Conservation (phyloP, 768 basidiomycete species). For the Suillus occidentalis region DNA sequence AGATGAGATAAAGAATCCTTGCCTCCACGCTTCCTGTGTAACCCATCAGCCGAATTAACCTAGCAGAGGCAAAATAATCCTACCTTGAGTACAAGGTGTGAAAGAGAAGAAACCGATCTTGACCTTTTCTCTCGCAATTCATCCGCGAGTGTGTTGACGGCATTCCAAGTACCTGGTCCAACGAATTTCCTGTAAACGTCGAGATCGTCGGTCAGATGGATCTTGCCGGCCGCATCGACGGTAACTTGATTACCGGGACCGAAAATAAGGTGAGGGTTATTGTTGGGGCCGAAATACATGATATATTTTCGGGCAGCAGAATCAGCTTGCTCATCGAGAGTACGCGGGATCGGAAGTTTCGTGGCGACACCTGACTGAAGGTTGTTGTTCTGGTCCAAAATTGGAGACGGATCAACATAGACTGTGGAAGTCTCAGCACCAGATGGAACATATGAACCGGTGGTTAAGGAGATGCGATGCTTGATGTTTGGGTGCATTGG, state of each 20-base stretch:
- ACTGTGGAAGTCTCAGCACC: conserved; percentile 76
- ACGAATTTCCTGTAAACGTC: conserved; percentile 77
- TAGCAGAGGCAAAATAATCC: too few species aligned
- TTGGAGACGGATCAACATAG: conserved; percentile 57
- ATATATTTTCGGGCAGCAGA: conserved; percentile 83
- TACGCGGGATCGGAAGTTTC: conserved; percentile 71
- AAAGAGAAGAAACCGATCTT: conserved; percentile 95
- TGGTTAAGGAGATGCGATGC: conserved; percentile 79
- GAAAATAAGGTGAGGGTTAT: conserved; percentile 81
- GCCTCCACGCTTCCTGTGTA: too few species aligned
- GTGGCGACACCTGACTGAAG: conserved; percentile 47
- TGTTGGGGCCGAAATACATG: conserved; percentile 80
- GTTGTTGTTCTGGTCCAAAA: conserved; percentile 41
- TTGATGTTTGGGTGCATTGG: conserved; percentile 77
- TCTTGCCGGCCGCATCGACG: conserved; percentile 84
- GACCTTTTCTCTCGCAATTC: conserved; percentile 84
- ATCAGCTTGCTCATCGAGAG: conserved; percentile 82
- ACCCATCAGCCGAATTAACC: too few species aligned
- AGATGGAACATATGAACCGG: conserved; percentile 75
- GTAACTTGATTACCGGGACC: conserved; percentile 84
- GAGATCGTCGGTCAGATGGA: conserved; percentile 82
- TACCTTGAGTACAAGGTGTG: conserved; percentile 50
- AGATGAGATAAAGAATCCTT: too few species aligned
- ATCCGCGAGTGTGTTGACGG: conserved; percentile 77
- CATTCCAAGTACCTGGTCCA: conserved; percentile 73